Conservation (phyloP, 2,329 filamentous ascomycete species). For the Alternaria sp. region DNA sequence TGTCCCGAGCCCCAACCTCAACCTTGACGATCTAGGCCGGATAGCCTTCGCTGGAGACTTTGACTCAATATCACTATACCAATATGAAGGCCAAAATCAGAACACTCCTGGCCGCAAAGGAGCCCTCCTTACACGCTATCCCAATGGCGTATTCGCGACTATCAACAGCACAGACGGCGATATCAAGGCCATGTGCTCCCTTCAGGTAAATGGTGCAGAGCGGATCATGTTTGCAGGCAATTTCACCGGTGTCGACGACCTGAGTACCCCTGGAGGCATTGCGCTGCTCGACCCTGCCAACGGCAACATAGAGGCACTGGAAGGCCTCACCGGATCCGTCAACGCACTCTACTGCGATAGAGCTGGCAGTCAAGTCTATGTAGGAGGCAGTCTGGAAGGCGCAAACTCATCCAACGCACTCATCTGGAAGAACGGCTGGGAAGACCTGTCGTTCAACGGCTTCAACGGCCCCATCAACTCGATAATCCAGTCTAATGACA, state of each 20-base stretch:
- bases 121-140: slow-evolving; percentile 80
- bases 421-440: slow-evolving; percentile 77
- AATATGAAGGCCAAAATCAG: slow-evolving; percentile 82
- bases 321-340: slow-evolving; percentile 85
- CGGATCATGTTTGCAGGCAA: slow-evolving; percentile 90
- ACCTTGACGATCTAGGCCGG: slow-evolving; percentile 79
- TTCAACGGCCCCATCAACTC: slow-evolving; percentile 93
- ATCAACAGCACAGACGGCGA: slow-evolving; percentile 81
- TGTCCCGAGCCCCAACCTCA: slow-evolving; percentile 75
- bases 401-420: slow-evolving; percentile 89
- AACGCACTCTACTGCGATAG: slow-evolving; percentile 84
- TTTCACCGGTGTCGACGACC: slow-evolving; percentile 87
- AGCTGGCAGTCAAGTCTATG: slow-evolving; percentile 80
- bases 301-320: slow-evolving; percentile 73
- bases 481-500: slow-evolving; percentile 82
- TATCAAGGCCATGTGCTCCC: slow-evolving; percentile 88
- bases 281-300: slow-evolving; percentile 82
- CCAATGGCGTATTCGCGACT: slow-evolving; percentile 82
- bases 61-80: slow-evolving; percentile 87
- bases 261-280: slow-evolving; percentile 77
- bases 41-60: slow-evolving; percentile 91
- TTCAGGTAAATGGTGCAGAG: slow-evolving; percentile 72
- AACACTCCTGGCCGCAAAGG: slow-evolving; percentile 74
- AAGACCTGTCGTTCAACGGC: slow-evolving; percentile 85
- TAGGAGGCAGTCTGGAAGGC: slow-evolving; percentile 85